Percentiles rank a stretch among this genome's conserved stretches.
Evolutionary conservation across 2,329 filamentous ascomycete species (phyloP).

Genomic region (Dactylellina haptotyla): DNA sequence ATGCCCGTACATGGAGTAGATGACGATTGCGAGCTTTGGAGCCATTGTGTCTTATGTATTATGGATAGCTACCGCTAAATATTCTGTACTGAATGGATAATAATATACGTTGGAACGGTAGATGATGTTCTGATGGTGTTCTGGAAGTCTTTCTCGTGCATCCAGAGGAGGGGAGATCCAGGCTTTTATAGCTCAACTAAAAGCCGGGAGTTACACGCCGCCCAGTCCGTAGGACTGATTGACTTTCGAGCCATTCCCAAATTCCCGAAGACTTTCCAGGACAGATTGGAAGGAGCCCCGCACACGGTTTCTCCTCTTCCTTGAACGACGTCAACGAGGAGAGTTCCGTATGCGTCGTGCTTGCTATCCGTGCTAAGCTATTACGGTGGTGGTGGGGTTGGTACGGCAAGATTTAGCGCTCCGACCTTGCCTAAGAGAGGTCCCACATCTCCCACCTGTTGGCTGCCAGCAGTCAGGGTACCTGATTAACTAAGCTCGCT

Average conservation of each 20-base stretch:
- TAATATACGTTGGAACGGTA: constrained; percentile 14
- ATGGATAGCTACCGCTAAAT: constrained; percentile 8
- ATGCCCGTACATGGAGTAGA: constrained; percentile 95
- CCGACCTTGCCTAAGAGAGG: constrained; percentile 10
- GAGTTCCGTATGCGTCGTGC: constrained; percentile 10
- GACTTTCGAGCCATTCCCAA: background rate
- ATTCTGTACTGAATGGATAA: background rate
- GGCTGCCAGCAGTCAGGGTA: constrained; percentile 13
- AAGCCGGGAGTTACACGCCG: too few relatives aligned
- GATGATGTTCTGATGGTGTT: constrained; percentile 9
- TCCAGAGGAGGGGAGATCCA: background rate
- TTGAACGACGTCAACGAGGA: background rate
- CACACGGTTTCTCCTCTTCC: constrained; percentile 3
- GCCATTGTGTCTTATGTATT: constrained; percentile 71
- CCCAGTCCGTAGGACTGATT: background rate
- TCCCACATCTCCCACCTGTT: background rate
- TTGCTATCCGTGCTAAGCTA: constrained; percentile 1
- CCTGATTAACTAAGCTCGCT: constrained; percentile 40
- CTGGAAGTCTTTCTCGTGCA: background rate
- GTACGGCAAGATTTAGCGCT: constrained; percentile 13
- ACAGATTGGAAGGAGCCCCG: background rate
- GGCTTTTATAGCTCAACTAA: constrained; percentile 21
- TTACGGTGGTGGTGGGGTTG: constrained; percentile 20
- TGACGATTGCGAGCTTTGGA: constrained; percentile 91
- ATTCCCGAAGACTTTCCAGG: constrained; percentile 2